Percentiles rank a stretch among this genome's conserved stretches.
phyloP scores from a whole-genome alignment of 768 basidiomycete species.

The Xerocomellus dryophilus region DNA sequence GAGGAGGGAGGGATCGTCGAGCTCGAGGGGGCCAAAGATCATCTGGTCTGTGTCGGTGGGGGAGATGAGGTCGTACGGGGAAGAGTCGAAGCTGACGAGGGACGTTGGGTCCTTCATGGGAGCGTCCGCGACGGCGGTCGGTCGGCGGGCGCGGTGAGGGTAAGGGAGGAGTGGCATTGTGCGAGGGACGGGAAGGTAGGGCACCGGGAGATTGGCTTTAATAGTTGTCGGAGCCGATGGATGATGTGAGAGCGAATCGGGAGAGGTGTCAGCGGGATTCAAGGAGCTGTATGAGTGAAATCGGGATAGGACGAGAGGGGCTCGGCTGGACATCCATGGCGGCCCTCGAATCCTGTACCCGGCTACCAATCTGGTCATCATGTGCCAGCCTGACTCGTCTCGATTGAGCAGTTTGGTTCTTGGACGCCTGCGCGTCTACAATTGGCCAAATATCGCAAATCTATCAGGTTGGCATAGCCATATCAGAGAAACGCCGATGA shows the following conservation, averaged over 20 bases:
- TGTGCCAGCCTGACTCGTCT: conserved; percentile 44
- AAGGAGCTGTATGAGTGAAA: conserved; percentile 26
- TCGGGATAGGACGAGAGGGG: conserved; percentile 42
- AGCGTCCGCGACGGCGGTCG: conserved; percentile 15
- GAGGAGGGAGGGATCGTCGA: conserved; percentile 31
- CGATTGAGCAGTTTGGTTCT: conserved; percentile 32
- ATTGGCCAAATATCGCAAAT: conserved; percentile 22
- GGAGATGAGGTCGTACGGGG: conserved; percentile 38
- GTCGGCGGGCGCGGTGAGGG: conserved; percentile 35
- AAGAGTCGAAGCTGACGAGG: conserved; percentile 42
- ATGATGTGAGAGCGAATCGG: conserved; percentile 26
- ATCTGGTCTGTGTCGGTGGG: conserved; percentile 31
- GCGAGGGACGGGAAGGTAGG: conserved; percentile 21
- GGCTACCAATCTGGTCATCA: conserved; percentile 36
- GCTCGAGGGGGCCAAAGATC: conserved; percentile 36
- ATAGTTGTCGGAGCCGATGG: conserved; percentile 37
- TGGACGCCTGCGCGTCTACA: conserved; percentile 14
- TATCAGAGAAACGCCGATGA: conserved; percentile 24
- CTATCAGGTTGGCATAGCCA: conserved; percentile 15
- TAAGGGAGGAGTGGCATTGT: conserved; percentile 44
- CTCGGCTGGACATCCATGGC: conserved; percentile 34
- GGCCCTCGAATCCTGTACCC: conserved; percentile 31
- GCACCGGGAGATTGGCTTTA: conserved; percentile 28
- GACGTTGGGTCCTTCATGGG: conserved; percentile 31
- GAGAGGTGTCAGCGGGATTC: conserved; percentile 29